phyloP scores from a whole-genome alignment of 768 basidiomycete species.

The Lactarius deliciosus region DNA sequence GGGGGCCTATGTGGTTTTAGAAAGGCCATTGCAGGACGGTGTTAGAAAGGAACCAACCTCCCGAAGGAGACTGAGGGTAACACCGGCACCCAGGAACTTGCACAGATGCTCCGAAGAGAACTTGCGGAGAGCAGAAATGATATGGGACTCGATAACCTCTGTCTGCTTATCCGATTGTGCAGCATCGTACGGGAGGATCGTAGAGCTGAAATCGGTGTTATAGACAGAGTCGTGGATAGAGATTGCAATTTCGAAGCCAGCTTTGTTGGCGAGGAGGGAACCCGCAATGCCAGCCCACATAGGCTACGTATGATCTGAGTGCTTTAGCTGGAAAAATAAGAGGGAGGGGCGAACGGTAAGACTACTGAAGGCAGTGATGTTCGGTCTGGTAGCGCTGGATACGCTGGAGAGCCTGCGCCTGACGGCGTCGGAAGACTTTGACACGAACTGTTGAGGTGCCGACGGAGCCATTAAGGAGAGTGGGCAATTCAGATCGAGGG shows the following conservation, averaged over 20 bases:
- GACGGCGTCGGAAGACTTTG: conserved; percentile 59
- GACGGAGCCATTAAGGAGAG: conserved; percentile 10
- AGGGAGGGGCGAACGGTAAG: conserved; percentile 54
- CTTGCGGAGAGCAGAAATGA: conserved; percentile 63
- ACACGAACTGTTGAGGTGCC: conserved; percentile 50
- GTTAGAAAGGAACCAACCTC: conserved; percentile 48
- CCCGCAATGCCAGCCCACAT: conserved; percentile 89
- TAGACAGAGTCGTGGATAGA: conserved; percentile 86
- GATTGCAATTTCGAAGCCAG: conserved; percentile 67
- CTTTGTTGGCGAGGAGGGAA: conserved; percentile 54
- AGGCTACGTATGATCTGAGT: conserved; percentile 48
- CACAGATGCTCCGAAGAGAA: conserved; percentile 77
- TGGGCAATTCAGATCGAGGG: conserved; percentile 42
- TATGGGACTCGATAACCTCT: conserved; percentile 59
- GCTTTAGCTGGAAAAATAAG: conserved; percentile 30
- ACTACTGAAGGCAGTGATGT: conserved; percentile 56
- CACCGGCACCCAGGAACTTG: conserved; percentile 84
- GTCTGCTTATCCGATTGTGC: conserved; percentile 55
- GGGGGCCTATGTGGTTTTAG: conserved; percentile 49
- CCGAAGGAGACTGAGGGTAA: conserved; percentile 66
- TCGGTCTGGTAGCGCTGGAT: conserved; percentile 50
- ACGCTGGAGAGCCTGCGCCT: conserved; percentile 68
- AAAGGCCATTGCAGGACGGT: conserved; percentile 20
- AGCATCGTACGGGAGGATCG: conserved; percentile 50
- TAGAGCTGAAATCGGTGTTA: conserved; percentile 72